Evolutionary conservation across 1,284 basidiomycete species (phyloP), one percentile per base, ranked within the genome.

Genomic region (Tilletia indica): DNA sequence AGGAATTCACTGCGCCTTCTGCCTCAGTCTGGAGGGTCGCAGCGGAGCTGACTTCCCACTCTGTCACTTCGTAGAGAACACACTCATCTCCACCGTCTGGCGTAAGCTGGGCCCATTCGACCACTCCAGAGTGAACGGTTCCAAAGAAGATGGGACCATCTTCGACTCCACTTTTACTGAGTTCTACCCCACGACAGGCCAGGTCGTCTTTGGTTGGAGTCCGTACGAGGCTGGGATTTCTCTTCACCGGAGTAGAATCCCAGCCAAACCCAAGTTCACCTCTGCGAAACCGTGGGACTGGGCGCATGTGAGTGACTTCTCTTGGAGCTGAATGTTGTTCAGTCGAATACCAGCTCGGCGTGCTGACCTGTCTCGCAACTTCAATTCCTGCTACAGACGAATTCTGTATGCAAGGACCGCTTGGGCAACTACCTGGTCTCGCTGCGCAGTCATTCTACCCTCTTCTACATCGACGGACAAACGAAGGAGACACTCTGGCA

Each of bases 341-440:
- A 34, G 8, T 34, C n/a, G 11, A 21, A 1, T 16, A 8, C 1
- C 51, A 8, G 6, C 51, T 54, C 51, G 51, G 16, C 51, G 14
- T 9, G 42, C 9, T 8, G 42, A 45, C 42, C 42, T 1, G 42
- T 14, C 42, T 45, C 14, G 42, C 42, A 14, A 45, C 3, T 1
- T 45, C 14, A 14, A 56, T 4, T 6, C 58, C 54, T 3, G 2
- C 9, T 56, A 11, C 36, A 67, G 64, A 42, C 64, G 12, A 67
- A 67, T 21, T 45, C 64, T 1, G 64, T 67, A 4, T 39, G 12
- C 36, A 67, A 72, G 34, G 19, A 63, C 39, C 72, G 63, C 25
- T 19, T 70, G 19, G 64, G 71, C 63, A 75, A 67, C 68, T 54
- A 72, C 75, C 51, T 78, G 74, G 21, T 79, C 75, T 4, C 76